A percentile compares a stretch with the other conserved stretches of the same genome.
Evolutionary conservation across 2,329 filamentous ascomycete genomes (phyloP).

Genomic region (Pseudocercospora fijiensis): DNA sequence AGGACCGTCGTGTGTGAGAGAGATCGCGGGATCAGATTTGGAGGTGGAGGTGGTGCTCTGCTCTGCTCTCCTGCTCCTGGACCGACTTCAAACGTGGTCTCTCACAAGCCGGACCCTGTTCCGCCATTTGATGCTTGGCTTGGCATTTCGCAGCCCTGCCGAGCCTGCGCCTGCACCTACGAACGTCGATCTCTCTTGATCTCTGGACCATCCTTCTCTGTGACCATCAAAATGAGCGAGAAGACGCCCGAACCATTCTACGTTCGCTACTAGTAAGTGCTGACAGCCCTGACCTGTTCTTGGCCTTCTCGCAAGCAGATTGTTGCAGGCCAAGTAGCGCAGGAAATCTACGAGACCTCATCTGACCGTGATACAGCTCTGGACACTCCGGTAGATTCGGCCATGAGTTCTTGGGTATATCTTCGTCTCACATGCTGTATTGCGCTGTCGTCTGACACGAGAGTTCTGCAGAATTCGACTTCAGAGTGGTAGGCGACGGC

Average conservation of each 20-base stretch:
- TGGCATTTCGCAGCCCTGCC: slow-evolving; percentile 1
- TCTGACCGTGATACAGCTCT: slow-evolving; percentile 61
- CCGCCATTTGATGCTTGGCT: slow-evolving; percentile 2
- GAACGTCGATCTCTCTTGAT: neutral
- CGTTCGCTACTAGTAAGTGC: slow-evolving; percentile 90
- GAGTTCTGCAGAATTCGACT: slow-evolving; percentile 81
- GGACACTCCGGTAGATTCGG: slow-evolving; percentile 96
- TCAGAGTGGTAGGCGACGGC: slow-evolving; percentile 87
- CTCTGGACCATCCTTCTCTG: neutral
- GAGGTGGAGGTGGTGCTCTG: too few species aligned
- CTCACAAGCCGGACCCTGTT: neutral
- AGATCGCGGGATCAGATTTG: neutral
- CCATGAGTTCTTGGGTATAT: slow-evolving; percentile 89
- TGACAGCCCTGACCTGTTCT: neutral
- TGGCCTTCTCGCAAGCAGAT: neutral
- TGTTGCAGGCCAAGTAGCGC: neutral
- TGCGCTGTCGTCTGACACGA: slow-evolving; percentile 16
- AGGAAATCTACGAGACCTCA: neutral
- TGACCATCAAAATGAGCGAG: slow-evolving; percentile 53
- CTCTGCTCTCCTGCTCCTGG: slow-evolving; percentile 3
- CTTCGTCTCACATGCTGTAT: neutral
- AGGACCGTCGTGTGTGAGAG: neutral
- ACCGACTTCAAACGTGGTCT: slow-evolving; percentile 10
- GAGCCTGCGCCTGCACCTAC: neutral
- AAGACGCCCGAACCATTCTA: slow-evolving; percentile 77